These are phyloP conservation scores for Mercurialis annua DNA, from an alignment of 345 rosid species.

Conservation along the genomic window DNA sequence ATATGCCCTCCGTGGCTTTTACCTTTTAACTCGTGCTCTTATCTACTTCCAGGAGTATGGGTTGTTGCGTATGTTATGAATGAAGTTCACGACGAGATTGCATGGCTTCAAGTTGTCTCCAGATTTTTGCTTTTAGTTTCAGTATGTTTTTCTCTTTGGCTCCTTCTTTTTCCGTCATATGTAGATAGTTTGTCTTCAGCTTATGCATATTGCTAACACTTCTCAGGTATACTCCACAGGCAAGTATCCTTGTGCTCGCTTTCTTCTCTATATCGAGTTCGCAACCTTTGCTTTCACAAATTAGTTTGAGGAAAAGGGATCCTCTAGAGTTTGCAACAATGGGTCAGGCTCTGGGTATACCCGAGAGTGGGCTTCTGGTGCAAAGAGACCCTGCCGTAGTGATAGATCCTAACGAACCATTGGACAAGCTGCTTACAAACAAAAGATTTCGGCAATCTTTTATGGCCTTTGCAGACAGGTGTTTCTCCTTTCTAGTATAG, in stretches of 20 bases:
- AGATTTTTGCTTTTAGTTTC: constrained; percentile 71
- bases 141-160: constrained; percentile 38
- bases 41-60: constrained; percentile 52
- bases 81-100: constrained; percentile 51
- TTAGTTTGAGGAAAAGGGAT: constrained; percentile 72
- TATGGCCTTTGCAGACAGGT: constrained; percentile 95
- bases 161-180: constrained; percentile 8
- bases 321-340: constrained; percentile 58
- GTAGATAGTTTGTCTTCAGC: constrained; percentile 14
- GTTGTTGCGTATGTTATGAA: constrained; percentile 59
- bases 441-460: constrained; percentile 76
- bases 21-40: constrained; percentile 19
- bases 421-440: constrained; percentile 76
- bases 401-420: constrained; percentile 62
- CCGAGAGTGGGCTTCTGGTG: constrained; percentile 66
- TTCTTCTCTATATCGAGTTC: constrained; percentile 87
- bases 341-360: constrained; percentile 89
- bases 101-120: constrained; percentile 79
- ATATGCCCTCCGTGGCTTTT: constrained; percentile 9
- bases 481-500: constrained; percentile 9
- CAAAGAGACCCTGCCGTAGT: constrained; percentile 45
- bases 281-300: constrained; percentile 79
- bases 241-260: constrained; percentile 58
- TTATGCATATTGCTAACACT: constrained; percentile 29
- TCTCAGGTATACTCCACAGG: constrained; percentile 41